Evolutionary conservation across 495 filamentous ascomycete genomes (phyloP).

Genomic region (Parachaetomium inaequale): DNA sequence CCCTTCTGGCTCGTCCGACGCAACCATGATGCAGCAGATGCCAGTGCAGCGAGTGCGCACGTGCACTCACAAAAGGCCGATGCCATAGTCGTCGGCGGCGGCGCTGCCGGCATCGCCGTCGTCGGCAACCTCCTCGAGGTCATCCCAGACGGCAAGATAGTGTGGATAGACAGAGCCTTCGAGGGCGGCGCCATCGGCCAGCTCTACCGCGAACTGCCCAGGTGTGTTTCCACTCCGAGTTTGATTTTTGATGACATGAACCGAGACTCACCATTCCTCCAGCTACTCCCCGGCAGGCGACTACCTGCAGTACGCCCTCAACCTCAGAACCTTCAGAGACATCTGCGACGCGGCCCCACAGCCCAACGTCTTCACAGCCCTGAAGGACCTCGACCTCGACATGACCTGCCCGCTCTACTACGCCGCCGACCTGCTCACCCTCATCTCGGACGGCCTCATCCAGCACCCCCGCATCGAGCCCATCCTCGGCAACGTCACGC

Average conservation of each 20-base stretch:
- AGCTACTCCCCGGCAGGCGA: constrained; percentile 26
- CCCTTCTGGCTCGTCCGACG: neutral
- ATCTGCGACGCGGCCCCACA: constrained; percentile 14
- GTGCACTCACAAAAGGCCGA: neutral
- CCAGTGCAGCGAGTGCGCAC: neutral
- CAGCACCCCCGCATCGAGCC: constrained; percentile 16
- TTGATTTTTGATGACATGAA: neutral
- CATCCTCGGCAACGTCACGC: constrained; percentile 2
- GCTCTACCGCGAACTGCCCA: constrained; percentile 21
- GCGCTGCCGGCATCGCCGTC: constrained; percentile 28
- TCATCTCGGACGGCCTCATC: constrained; percentile 52
- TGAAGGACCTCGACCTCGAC: constrained; percentile 9
- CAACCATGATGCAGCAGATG: neutral
- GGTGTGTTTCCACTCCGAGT: constrained; percentile 7
- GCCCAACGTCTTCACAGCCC: constrained; percentile 13
- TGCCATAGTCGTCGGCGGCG: constrained; percentile 27
- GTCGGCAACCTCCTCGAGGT: constrained; percentile 27
- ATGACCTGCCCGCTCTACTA: constrained; percentile 22
- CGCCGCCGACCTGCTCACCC: constrained; percentile 43
- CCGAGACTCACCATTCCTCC: neutral
- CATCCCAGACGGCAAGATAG: constrained; percentile 17
- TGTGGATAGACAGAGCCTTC: constrained; percentile 25
- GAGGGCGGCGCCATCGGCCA: constrained; percentile 19
- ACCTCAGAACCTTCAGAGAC: constrained; percentile 11
- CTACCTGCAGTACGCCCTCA: constrained; percentile 19